A percentile compares a stretch with the other conserved stretches of the same genome.
Evolutionary conservation across 2,329 filamentous ascomycete species (phyloP).

Genomic region (Ascochyta pisi): DNA sequence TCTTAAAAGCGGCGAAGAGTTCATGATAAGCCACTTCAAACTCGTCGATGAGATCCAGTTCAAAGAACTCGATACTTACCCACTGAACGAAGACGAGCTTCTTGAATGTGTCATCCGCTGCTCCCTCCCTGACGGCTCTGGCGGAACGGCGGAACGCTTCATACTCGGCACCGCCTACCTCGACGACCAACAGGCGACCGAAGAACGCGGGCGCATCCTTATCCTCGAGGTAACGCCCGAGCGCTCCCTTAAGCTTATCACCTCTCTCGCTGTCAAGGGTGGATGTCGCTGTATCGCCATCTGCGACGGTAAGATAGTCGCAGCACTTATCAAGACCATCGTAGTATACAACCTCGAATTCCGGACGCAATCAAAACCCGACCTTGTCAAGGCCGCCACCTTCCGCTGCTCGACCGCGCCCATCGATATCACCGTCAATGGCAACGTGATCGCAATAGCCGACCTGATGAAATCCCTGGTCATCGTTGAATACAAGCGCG

Average conservation of each 20-base stretch:
- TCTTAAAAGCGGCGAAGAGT: conserved; percentile 73
- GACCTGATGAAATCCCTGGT: conserved; percentile 94
- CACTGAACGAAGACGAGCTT: conserved; percentile 72
- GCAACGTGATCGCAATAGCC: conserved; percentile 78
- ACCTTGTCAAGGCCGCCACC: conserved; percentile 73
- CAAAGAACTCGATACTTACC: conserved; percentile 74
- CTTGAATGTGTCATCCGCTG: conserved; percentile 85
- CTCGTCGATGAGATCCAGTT: conserved; percentile 92
- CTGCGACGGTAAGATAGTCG: conserved; percentile 76
- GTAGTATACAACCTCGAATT: conserved; percentile 66
- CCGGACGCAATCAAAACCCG: conserved; percentile 59
- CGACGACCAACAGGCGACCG: conserved; percentile 62
- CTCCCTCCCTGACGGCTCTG: conserved; percentile 68
- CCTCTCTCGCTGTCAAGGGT: conserved; percentile 74
- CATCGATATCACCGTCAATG: conserved; percentile 77
- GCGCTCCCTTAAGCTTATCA: conserved; percentile 74
- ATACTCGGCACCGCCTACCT: conserved; percentile 88
- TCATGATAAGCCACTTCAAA: conserved; percentile 80
- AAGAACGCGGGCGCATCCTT: conserved; percentile 75
- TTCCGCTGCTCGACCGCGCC: conserved; percentile 86
- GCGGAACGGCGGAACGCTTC: conserved; percentile 74
- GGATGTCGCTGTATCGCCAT: conserved; percentile 81
- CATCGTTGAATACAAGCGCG: conserved; percentile 73
- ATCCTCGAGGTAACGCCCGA: conserved; percentile 82
- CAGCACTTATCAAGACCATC: conserved; percentile 85